phyloP scores from a whole-genome alignment of 2,329 filamentous ascomycete genomes.

The Diaporthe ilicicola region DNA sequence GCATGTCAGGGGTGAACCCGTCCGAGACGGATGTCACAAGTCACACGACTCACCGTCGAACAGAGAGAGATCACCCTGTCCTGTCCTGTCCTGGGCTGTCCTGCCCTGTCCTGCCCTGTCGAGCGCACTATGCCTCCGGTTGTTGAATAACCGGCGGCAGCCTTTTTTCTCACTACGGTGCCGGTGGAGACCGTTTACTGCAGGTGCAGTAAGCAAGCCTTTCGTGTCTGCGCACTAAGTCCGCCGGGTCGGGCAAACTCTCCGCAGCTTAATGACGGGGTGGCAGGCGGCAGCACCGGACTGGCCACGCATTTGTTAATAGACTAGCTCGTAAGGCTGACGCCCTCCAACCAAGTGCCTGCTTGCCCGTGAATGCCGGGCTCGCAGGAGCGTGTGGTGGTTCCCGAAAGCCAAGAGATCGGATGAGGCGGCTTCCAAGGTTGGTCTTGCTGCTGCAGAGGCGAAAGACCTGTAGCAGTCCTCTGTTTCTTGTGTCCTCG shows the following conservation, averaged over 20 bases:
- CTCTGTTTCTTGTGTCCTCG: background rate
- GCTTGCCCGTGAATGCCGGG: constrained; percentile 9
- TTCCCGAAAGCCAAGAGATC: constrained; percentile 16
- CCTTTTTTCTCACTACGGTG: background rate
- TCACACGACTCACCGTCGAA: background rate
- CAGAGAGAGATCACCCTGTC: background rate
- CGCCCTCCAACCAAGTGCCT: background rate
- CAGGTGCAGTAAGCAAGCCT: constrained; percentile 14
- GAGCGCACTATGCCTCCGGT: background rate
- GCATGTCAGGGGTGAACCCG: constrained; percentile 13
- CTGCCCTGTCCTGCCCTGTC: background rate
- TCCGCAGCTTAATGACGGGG: background rate
- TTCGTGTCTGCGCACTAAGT: background rate
- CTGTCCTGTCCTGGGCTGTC: background rate
- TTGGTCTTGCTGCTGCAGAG: background rate
- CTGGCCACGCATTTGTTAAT: background rate
- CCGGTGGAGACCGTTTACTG: background rate
- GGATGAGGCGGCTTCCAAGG: background rate
- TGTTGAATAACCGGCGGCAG: background rate
- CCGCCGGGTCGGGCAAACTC: constrained; percentile 22
- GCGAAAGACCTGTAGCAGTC: background rate
- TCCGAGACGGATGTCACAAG: constrained; percentile 23
- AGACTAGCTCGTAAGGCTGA: constrained; percentile 16
- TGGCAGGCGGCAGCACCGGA: constrained; percentile 8
- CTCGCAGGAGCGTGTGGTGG: background rate